Percentiles rank a stretch among this genome's conserved stretches.
Evolutionary conservation across 768 basidiomycete genomes (phyloP).

Genomic region (Mycena kentingensis): DNA sequence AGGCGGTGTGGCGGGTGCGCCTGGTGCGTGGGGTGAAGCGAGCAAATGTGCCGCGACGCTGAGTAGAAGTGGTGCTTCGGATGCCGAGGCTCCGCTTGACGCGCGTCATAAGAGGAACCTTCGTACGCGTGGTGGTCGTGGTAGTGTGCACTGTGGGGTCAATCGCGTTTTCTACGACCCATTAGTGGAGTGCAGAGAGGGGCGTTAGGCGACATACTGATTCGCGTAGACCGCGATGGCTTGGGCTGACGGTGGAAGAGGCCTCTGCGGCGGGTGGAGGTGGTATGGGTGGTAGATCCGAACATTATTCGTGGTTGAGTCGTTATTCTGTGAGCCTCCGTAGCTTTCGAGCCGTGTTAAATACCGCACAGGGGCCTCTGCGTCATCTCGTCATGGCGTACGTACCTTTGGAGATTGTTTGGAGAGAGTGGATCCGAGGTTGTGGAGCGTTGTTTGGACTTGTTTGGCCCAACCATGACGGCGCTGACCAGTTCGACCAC

Average conservation of each 20-base stretch:
- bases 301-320: constrained; percentile 17
- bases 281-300: constrained; percentile 4
- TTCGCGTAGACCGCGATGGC: constrained; percentile 3
- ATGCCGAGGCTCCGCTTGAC: constrained; percentile 55
- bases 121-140: constrained; percentile 32
- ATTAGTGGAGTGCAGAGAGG: constrained; percentile 48
- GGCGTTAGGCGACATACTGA: constrained; percentile 45
- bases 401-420: neutral
- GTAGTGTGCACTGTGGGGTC: constrained; percentile 38
- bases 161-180: constrained; percentile 45
- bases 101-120: constrained; percentile 52
- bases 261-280: constrained; percentile 3
- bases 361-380: neutral
- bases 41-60: constrained; percentile 15
- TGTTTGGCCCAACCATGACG: too few species aligned
- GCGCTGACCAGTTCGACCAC: too few species aligned
- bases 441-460: too few species aligned
- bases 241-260: constrained; percentile 5
- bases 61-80: constrained; percentile 45
- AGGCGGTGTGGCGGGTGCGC: neutral
- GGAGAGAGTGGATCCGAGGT: neutral
- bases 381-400: constrained; percentile 1
- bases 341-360: neutral
- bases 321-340: constrained; percentile 6
- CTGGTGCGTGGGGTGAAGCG: neutral